Evolutionary conservation across 2,329 filamentous ascomycete genomes (phyloP).

Genomic region (Leptographium radiaticola): DNA sequence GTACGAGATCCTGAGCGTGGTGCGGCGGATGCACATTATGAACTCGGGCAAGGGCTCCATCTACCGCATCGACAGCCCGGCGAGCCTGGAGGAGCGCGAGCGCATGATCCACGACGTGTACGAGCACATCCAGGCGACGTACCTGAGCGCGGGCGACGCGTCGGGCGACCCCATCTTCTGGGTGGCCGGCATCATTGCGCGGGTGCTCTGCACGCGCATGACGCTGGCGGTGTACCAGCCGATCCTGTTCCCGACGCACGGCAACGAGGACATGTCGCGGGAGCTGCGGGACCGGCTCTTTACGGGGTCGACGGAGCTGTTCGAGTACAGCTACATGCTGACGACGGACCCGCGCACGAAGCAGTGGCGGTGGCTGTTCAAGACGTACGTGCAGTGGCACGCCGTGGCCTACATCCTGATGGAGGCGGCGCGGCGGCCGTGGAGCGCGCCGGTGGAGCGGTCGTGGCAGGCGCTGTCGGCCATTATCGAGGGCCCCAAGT

Average conservation of each 20-base stretch:
- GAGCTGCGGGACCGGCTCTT: conserved; percentile 26
- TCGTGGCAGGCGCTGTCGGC: conserved; percentile 18
- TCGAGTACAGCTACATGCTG: conserved; percentile 42
- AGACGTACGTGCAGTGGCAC: conserved; percentile 47
- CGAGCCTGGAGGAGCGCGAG: conserved; percentile 29
- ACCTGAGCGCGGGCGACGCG: conserved; percentile 36
- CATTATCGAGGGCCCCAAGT: conserved; percentile 16
- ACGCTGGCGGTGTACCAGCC: conserved; percentile 41
- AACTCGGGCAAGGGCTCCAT: conserved; percentile 19
- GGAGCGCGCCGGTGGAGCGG: conserved; percentile 18
- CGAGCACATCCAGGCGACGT: conserved; percentile 35
- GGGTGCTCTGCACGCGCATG: conserved; percentile 40
- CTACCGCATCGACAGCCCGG: conserved; percentile 18
- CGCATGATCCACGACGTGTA: conserved; percentile 18
- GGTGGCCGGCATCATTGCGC: conserved; percentile 33
- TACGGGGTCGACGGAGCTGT: conserved; percentile 37
- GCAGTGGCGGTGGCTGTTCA: conserved; percentile 45
- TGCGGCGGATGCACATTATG: conserved; percentile 24
- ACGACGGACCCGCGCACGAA: conserved; percentile 33
- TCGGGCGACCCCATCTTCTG: conserved; percentile 33
- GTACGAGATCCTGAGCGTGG: conserved; percentile 28
- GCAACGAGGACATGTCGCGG: conserved; percentile 19
- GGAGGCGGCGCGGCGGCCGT: conserved; percentile 31
- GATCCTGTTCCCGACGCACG: conserved; percentile 27
- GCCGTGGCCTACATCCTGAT: conserved; percentile 43